Base-by-base conservation (phyloP, 495 filamentous ascomycete genomes). In the Penicillium manginii region DNA sequence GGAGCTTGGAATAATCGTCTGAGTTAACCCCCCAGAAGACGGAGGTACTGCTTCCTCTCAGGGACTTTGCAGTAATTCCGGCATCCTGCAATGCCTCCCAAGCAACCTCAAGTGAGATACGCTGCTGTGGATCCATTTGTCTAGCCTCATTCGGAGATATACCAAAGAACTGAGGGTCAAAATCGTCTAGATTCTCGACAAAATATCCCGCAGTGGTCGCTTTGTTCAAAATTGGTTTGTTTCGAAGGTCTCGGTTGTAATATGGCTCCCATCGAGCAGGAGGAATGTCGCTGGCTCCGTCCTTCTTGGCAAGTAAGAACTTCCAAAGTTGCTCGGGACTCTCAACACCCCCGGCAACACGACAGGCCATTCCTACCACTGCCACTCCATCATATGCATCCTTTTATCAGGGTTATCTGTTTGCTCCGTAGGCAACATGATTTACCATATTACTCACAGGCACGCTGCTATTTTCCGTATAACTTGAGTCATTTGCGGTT, bases 11-110 rank as follows among this genome's bases (percentile, higher is more conserved):
- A 63, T 68, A 74, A 23, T 76, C 73, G 33, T 81, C 62, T 18
- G 70, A 70, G 60, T 78, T 83, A 10, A 52, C 66, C 2, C 83
- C 84, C 1, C 83, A 61, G 48, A 77, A 86, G 51, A 63, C 71
- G 0, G 83, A 82, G 55, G 56, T 78, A 12, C 40, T 19, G n/a
- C 12, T 66, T 3, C 82, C 81, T 11, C 67, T 61, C 59, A 64
- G 80, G 45, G 68, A 15, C 4, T 42, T 17, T 42, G 39, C 48
- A 5, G 61, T 61, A 55, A 76, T 73, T 1, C 84, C 84, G 0
- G 75, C 74, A 32, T 45, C 58, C 18, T 73, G 66, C 2, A 73
- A 33, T 18, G 57, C 63, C 37, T 74, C 69, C n/a, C 58, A 54
- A 3, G 58, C 55, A 0, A 72, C 60, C 33, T 74, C 71, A 0